Percentiles rank a stretch among this genome's conserved stretches.
These are phyloP conservation scores for Gentiana straminea DNA, from an alignment of 257 asterid species.

Conservation along the genomic window DNA sequence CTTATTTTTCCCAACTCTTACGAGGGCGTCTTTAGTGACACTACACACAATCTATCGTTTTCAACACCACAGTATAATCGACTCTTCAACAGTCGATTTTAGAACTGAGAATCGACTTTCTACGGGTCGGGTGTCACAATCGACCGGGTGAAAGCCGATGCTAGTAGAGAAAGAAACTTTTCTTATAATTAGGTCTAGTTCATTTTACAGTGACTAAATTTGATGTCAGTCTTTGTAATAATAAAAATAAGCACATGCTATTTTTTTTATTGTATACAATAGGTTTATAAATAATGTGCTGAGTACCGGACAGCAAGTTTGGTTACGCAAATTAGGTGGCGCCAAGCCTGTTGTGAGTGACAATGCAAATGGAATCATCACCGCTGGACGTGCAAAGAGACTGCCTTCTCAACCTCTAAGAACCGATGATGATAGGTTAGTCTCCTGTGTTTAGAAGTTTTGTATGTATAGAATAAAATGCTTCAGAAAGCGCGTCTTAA, in stretches of 20 bases:
- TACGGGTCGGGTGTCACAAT: too few relatives aligned
- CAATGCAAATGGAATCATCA: slow-evolving; percentile 88
- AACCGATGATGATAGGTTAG: slow-evolving; percentile 73
- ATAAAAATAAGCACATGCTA: background rate
- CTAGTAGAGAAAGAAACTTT: too few relatives aligned
- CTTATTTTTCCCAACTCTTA: too few relatives aligned
- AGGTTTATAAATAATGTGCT: slow-evolving; percentile 95
- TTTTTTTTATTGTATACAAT: slow-evolving; percentile 8
- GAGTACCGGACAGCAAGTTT: slow-evolving; percentile 95
- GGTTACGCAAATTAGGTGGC: slow-evolving; percentile 95
- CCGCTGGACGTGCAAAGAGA: slow-evolving; percentile 95
- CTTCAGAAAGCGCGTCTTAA: slow-evolving; percentile 2
- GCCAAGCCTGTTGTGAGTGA: slow-evolving; percentile 80
- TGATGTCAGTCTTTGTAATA: background rate
- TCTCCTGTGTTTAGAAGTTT: background rate
- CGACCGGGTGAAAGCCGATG: too few relatives aligned
- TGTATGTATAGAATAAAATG: slow-evolving; percentile 1
- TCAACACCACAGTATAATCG: too few relatives aligned
- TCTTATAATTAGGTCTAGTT: too few relatives aligned
- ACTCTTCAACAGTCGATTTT: too few relatives aligned
- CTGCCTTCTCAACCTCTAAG: slow-evolving; percentile 42
- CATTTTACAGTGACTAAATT: too few relatives aligned
- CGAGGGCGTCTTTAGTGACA: too few relatives aligned
- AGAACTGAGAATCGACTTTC: too few relatives aligned
- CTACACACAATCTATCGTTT: too few relatives aligned